Evolutionary conservation across 495 filamentous ascomycete genomes (phyloP), one percentile per base, ranked within the genome.

Genomic region (Rusavskia elegans): DNA sequence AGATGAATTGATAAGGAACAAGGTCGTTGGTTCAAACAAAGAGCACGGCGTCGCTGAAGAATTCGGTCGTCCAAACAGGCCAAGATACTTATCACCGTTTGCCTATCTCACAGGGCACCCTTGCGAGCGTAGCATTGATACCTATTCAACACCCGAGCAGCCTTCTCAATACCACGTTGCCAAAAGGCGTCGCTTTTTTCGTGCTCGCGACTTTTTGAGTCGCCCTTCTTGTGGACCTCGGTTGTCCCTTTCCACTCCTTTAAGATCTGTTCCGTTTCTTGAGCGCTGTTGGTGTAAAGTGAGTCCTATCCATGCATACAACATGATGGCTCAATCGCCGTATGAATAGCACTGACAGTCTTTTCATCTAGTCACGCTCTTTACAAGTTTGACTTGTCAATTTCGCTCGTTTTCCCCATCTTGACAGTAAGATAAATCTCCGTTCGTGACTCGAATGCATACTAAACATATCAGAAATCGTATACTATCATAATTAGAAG

Each of bases 351-450:
- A 35, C 54, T 59, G 48, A 59, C 57, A 36, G 25, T 2, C 25
- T 29, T 20, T 36, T 20, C 23, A 36, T 53, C 48, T 45, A 66
- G 64, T 64, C 64, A 77, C 77, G 62, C 69, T 79, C 67, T 77
- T 78, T 70, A 72, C 68, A 71, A 63, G 48, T 59, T 66, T 73
- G 75, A 55, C 50, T 48, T 55, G 59, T 79, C 76, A 79, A 80
- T 73, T 80, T 74, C 76, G 75, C 71, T 79, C 76, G 71, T 80
- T 80, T 67, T 57, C 62, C 55, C 57, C 57, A 53, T 64, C 70
- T 75, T 72, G 72, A 74, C 76, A 74, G 59, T 62, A 53, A 66
- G 72, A 71, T 53, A 57, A 59, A 64, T n/a, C 23, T 19, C n/a
- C 25, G 40, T 56, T 45, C 57, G 59, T 57, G 32, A 35, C 10